Percentiles rank a stretch among this genome's conserved stretches.
Evolutionary conservation across 768 basidiomycete genomes (phyloP).

Genomic region (Tephrocybe sp.): DNA sequence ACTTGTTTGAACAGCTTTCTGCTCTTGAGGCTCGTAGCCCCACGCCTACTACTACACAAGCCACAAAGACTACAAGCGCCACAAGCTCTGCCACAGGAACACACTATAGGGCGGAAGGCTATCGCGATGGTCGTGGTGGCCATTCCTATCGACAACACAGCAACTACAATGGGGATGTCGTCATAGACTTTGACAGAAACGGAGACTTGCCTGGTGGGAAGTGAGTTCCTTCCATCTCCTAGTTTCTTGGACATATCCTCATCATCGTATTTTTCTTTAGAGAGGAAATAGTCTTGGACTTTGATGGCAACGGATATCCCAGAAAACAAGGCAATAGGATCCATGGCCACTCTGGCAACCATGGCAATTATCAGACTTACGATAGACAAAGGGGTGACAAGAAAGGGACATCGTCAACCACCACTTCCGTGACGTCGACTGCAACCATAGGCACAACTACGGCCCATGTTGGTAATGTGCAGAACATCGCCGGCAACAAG

Average conservation of each 20-base stretch:
- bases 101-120: no score
- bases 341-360: no score
- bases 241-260: neutral
- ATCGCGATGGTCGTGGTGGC: no score
- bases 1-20: neutral
- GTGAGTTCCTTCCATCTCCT: neutral
- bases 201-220: neutral
- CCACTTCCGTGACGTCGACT: neutral
- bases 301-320: neutral
- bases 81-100: no score
- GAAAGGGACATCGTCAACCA: no score
- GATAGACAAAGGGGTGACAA: no score
- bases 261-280: neutral
- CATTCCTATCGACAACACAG: no score
- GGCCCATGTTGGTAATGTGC: no score
- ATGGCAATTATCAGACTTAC: no score
- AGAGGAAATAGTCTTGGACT: neutral
- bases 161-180: neutral
- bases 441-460: neutral
- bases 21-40: neutral
- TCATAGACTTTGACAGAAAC: neutral
- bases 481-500: no score
- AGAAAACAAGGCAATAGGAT: neutral
- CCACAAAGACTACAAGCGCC: neutral
- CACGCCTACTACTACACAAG: neutral